phyloP scores from a whole-genome alignment of 495 filamentous ascomycete genomes.

The Rusavskia elegans region DNA sequence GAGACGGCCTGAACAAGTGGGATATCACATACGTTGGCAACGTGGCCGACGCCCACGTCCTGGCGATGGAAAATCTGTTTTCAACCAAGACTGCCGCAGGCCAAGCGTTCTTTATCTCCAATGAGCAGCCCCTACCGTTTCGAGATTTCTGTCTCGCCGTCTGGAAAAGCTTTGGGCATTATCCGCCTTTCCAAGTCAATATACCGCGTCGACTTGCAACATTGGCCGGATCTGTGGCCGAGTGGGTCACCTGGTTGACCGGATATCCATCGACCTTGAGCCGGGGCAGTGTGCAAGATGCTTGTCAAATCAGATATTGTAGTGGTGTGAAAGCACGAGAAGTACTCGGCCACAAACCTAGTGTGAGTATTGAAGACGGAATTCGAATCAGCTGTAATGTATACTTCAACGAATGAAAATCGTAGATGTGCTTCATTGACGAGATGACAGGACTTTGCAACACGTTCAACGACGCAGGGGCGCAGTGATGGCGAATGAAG shows the following conservation, averaged over 20 bases:
- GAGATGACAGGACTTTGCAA: too few species aligned
- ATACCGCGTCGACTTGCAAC: slow-evolving; percentile 37
- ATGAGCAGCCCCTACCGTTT: slow-evolving; percentile 44
- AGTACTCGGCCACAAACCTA: slow-evolving; percentile 42
- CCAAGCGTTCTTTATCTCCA: slow-evolving; percentile 47
- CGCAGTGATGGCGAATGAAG: too few species aligned
- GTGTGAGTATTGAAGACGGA: slow-evolving; percentile 38
- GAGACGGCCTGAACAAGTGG: slow-evolving; percentile 39
- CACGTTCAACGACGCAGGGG: too few species aligned
- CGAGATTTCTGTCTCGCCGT: slow-evolving; percentile 43
- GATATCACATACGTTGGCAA: slow-evolving; percentile 48
- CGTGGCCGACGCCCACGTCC: slow-evolving; percentile 43
- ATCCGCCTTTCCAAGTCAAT: slow-evolving; percentile 31
- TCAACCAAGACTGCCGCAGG: slow-evolving; percentile 39
- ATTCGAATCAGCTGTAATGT: slow-evolving; percentile 33
- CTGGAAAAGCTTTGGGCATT: slow-evolving; percentile 43
- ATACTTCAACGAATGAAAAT: neutral
- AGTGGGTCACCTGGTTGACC: slow-evolving; percentile 30
- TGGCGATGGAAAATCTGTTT: slow-evolving; percentile 43
- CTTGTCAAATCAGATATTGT: slow-evolving; percentile 34
- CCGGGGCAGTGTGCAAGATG: slow-evolving; percentile 41
- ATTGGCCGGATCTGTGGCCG: slow-evolving; percentile 29
- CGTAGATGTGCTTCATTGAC: too few species aligned
- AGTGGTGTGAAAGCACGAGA: slow-evolving; percentile 39
- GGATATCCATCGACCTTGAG: slow-evolving; percentile 33